These are phyloP conservation scores for Melanogaster broomeanus DNA, from an alignment of 768 basidiomycete species.

Conservation along the genomic window DNA sequence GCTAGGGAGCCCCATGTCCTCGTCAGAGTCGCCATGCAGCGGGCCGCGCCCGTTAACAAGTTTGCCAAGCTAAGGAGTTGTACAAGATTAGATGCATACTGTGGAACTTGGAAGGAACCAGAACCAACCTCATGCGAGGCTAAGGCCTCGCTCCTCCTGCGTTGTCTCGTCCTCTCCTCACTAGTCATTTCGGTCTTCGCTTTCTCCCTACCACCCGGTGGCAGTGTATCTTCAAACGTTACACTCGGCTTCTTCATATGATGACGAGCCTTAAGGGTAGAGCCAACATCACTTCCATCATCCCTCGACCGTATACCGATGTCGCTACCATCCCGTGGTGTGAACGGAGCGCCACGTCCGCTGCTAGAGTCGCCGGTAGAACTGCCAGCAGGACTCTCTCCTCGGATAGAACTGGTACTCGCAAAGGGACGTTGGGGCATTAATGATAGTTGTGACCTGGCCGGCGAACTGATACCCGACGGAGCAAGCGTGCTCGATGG, in stretches of 20 bases:
- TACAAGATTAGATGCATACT: constrained; percentile 5
- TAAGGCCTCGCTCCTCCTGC: constrained; percentile 80
- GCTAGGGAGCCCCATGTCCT: constrained; percentile 31
- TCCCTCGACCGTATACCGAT: constrained; percentile 28
- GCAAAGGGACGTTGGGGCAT: constrained; percentile 60
- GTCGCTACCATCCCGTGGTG: constrained; percentile 81
- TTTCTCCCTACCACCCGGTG: constrained; percentile 30
- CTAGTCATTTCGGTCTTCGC: constrained; percentile 33
- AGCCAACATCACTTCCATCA: constrained; percentile 21
- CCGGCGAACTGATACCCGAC: constrained; percentile 25
- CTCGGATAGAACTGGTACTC: constrained; percentile 33
- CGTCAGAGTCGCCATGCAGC: constrained; percentile 50
- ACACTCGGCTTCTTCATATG: constrained; percentile 64
- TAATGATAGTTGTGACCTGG: constrained; percentile 22
- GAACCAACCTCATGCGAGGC: constrained; percentile 78
- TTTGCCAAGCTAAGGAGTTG: constrained; percentile 67
- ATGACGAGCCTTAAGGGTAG: constrained; percentile 29
- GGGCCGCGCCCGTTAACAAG: constrained; percentile 80
- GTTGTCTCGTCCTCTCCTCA: constrained; percentile 65
- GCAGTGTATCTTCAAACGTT: constrained; percentile 61
- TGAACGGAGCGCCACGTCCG: constrained; percentile 65
- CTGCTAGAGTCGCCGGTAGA: constrained; percentile 86
- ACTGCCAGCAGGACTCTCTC: constrained; percentile 73
- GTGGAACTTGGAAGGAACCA: background rate
- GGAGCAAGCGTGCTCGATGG: constrained; percentile 7